A percentile compares a stretch with the other conserved stretches of the same genome.
phyloP scores from a whole-genome alignment of 108 stramenopile species.

The Cyclotella distinguenda region DNA sequence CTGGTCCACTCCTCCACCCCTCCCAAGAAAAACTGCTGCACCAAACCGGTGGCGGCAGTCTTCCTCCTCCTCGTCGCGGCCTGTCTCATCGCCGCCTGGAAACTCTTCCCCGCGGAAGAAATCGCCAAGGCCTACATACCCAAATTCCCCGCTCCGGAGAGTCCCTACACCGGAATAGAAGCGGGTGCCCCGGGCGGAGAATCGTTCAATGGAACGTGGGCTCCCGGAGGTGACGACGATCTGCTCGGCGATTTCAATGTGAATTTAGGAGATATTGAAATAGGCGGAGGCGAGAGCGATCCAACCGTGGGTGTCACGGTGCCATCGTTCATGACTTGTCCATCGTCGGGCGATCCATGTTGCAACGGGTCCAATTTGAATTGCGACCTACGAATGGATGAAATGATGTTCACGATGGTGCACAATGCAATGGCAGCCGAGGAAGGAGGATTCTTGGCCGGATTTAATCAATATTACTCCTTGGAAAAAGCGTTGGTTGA shows the following conservation, averaged over 20 bases:
- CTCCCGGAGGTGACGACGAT: constrained; percentile 2
- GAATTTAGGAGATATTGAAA: constrained; percentile 2
- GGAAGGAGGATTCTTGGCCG: constrained; percentile 30
- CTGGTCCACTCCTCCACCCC: constrained; percentile 3
- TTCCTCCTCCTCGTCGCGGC: constrained; percentile 27
- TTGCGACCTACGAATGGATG: constrained; percentile 33
- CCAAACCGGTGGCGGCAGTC: constrained; percentile 21
- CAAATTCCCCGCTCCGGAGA: constrained; percentile 23
- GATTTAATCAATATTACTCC: constrained; percentile 36
- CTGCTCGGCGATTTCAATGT: background rate
- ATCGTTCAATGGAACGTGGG: background rate
- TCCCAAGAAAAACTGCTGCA: constrained; percentile 36
- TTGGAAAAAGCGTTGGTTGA: constrained; percentile 41
- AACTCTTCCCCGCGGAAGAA: constrained; percentile 29
- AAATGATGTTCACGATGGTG: constrained; percentile 45
- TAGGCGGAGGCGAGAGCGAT: background rate
- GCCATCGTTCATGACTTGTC: constrained; percentile 45
- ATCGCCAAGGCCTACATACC: constrained; percentile 32
- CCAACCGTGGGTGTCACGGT: background rate
- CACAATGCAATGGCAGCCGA: constrained; percentile 44
- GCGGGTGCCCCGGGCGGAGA: constrained; percentile 20
- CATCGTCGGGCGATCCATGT: constrained; percentile 12
- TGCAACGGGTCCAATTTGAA: constrained; percentile 40
- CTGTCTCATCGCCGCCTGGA: constrained; percentile 23
- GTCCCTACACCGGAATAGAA: constrained; percentile 33